Conservation (phyloP, 441 rosid species). For the Francoa sonchifolia region DNA sequence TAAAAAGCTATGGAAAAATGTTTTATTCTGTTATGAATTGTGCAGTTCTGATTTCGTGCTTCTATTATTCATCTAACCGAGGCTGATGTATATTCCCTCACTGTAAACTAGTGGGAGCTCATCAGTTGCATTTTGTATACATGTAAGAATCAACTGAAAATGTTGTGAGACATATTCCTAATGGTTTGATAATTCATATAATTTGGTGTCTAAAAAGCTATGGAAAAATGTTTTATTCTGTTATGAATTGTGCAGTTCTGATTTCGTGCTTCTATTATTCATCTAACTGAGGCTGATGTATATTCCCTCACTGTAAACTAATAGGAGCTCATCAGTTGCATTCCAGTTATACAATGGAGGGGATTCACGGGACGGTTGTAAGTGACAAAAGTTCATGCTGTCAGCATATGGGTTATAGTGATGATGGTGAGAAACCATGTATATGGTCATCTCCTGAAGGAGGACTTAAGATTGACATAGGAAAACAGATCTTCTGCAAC, state of each 20-base stretch:
- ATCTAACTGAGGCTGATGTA: slow-evolving; percentile 8
- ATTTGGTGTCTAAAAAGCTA: too few relatives aligned
- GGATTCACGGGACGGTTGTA: slow-evolving; percentile 17
- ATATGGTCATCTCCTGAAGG: slow-evolving; percentile 72
- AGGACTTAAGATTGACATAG: slow-evolving; percentile 39
- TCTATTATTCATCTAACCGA: not conserved
- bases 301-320: slow-evolving; percentile 11
- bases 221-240: too few relatives aligned
- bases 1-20: too few relatives aligned
- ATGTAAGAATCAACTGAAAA: too few relatives aligned
- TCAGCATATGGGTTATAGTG: slow-evolving; percentile 16
- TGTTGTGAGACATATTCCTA: too few relatives aligned
- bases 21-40: too few relatives aligned
- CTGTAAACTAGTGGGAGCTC: slow-evolving; percentile 33
- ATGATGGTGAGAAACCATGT: slow-evolving; percentile 30
- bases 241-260: not conserved
- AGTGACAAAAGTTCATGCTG: slow-evolving; percentile 23
- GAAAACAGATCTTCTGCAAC: slow-evolving; percentile 87
- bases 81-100: slow-evolving; percentile 12
- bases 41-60: not conserved
- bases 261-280: not conserved
- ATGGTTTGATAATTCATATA: too few relatives aligned
- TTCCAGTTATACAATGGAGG: slow-evolving; percentile 42
- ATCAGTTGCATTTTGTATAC: slow-evolving; percentile 26
- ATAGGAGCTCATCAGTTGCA: slow-evolving; percentile 43